Conservation (phyloP, 257 asterid species). For the Scutellaria galericulata region DNA sequence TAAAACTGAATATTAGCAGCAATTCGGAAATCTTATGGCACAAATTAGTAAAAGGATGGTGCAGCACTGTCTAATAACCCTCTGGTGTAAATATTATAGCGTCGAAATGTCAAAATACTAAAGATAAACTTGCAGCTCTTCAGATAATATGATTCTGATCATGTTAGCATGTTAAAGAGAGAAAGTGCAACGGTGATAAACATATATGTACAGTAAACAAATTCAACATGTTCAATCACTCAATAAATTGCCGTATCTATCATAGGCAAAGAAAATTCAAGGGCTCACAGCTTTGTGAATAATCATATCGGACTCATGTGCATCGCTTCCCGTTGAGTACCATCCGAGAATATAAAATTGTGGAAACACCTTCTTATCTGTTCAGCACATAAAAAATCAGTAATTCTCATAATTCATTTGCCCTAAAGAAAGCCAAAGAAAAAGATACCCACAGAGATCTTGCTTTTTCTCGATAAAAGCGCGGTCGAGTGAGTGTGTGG, state of each 20-base stretch:
- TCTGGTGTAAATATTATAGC: background rate
- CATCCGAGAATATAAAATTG: constrained; percentile 88
- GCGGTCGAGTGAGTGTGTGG: constrained; percentile 80
- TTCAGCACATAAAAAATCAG: constrained; percentile 35
- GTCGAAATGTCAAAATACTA: background rate
- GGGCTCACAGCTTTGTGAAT: constrained; percentile 92
- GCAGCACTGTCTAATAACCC: constrained; percentile 5
- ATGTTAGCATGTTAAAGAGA: constrained; percentile 17
- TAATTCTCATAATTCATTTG: background rate
- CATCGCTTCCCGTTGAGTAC: constrained; percentile 98
- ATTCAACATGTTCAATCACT: constrained; percentile 2
- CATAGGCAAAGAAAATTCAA: background rate
- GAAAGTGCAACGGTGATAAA: background rate
- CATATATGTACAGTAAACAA: constrained; percentile 8
- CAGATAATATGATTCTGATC: constrained; percentile 10
- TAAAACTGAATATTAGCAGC: constrained; percentile 3
- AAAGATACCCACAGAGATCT: constrained; percentile 75
- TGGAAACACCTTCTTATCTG: constrained; percentile 98
- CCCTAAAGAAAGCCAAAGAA: constrained; percentile 21
- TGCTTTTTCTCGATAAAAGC: constrained; percentile 89
- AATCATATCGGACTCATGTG: constrained; percentile 84
- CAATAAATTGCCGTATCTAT: constrained; percentile 6
- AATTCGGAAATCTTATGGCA: background rate
- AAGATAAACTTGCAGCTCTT: constrained; percentile 5
- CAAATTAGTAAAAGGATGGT: background rate